Conservation (phyloP, 805 yeast genomes). For the Teunomyces atbi region DNA sequence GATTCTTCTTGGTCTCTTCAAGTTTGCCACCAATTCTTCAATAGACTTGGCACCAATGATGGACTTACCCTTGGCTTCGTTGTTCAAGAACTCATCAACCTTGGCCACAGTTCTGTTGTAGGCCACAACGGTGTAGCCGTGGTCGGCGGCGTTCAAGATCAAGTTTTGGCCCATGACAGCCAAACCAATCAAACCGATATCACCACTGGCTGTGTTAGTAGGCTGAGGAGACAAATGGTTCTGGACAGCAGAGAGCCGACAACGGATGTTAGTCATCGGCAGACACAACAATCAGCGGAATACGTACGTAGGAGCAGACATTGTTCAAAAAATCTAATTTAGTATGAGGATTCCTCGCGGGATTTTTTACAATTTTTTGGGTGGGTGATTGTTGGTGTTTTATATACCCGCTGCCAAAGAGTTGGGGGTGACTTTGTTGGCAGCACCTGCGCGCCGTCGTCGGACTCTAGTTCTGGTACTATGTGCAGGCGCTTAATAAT, state of each 20-base stretch:
- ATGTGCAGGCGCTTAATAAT: constrained; percentile 4
- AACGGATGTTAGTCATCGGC: constrained; percentile 7
- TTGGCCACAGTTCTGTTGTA: constrained; percentile 96
- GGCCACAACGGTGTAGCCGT: constrained; percentile 96
- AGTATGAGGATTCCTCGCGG: constrained; percentile 4
- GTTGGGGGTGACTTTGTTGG: not conserved
- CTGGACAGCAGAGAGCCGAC: constrained; percentile 11
- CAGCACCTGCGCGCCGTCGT: too few species aligned
- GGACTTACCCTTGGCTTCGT: constrained; percentile 97
- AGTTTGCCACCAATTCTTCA: constrained; percentile 79
- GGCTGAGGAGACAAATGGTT: constrained; percentile 16
- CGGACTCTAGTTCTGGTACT: not conserved
- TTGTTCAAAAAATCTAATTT: not conserved
- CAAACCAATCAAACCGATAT: constrained; percentile 97
- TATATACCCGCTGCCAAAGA: not conserved
- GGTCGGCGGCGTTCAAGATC: constrained; percentile 97
- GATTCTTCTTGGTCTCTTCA: constrained; percentile 97
- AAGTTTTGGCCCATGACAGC: constrained; percentile 99
- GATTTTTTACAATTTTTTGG: not conserved
- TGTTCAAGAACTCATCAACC: constrained; percentile 89
- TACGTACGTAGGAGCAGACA: constrained; percentile 47
- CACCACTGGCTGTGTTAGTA: constrained; percentile 58
- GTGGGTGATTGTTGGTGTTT: not conserved
- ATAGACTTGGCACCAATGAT: constrained; percentile 94
- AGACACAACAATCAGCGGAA: not conserved